Evolutionary conservation across 2,329 filamentous ascomycete genomes (phyloP), one percentile per base, ranked within the genome.

Genomic region (Aspergillus pseudoglaucus): DNA sequence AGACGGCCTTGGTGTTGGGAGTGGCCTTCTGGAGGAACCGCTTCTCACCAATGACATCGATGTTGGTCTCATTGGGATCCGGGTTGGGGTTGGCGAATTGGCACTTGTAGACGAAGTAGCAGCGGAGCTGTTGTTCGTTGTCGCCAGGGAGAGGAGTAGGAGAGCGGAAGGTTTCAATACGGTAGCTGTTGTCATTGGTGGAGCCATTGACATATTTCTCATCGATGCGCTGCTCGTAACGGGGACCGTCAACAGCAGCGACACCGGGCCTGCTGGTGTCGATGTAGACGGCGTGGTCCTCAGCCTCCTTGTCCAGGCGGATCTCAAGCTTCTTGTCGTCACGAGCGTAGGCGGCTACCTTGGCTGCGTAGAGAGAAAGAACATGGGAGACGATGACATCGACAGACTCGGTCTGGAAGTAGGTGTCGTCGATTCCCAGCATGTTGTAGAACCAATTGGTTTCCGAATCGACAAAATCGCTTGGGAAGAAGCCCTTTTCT

Each of bases 91-190:
- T 82, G 57, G 82, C 83, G 70, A 97, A 98, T 63, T 87, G 83
- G 70, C 91, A 95, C 71, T 95, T 88, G 76, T 98, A 98, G 58
- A 98, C 90, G 66, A 98, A 98, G 76, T 98, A 98, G 76, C 93
- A 98, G 53, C 93, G 87, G 47, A 98, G 77, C 47, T 91, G 88
- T 49, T 91, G 84, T 62, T 90, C 85, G 48, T 85, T 84, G 51
- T 81, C 79, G 40, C 82, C 73, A 7, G 88, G 88, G 38, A 97
- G 77, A 27, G 85, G 82, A 53, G 87, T 90, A 3, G 87, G 85
- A 2, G 93, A 96, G 53, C 93, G 85, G 82, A 98, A 98, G 18
- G 91, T 96, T 78, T 98, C 93, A 30, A 98, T 89, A 45, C 93
- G 88, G 76, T 94, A 98, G 59, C 82, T 82, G 66, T 85, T 84